These are phyloP conservation scores for Lotus japonicus DNA, from an alignment of 306 rosid species.

Conservation along the genomic window DNA sequence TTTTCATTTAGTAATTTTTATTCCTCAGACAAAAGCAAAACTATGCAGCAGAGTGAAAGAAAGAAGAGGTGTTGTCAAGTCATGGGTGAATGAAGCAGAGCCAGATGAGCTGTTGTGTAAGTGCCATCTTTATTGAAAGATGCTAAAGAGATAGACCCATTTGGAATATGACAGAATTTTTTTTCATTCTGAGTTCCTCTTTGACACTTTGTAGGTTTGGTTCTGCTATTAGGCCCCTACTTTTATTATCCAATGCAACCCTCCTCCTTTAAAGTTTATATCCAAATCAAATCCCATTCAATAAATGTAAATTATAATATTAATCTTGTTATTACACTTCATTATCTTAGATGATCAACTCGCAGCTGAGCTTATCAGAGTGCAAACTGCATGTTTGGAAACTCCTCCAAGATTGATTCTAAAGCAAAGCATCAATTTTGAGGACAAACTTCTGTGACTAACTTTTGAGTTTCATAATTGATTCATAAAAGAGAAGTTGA, in stretches of 20 bases:
- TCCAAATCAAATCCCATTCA: constrained; percentile 23
- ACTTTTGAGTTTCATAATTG: too few species aligned
- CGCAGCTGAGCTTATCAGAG: not conserved
- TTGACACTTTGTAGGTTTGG: constrained; percentile 35
- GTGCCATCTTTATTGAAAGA: constrained; percentile 60
- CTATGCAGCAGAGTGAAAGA: constrained; percentile 28
- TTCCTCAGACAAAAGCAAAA: constrained; percentile 31
- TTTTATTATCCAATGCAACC: not conserved
- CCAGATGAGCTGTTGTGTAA: constrained; percentile 33
- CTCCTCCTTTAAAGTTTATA: constrained; percentile 7
- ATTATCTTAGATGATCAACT: not conserved
- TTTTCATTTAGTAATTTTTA: constrained; percentile 18
- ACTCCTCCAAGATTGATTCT: too few species aligned
- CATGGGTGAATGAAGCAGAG: constrained; percentile 43
- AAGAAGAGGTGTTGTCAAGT: constrained; percentile 53
- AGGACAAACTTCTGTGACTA: too few species aligned
- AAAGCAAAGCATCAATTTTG: too few species aligned
- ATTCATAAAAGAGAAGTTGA: too few species aligned
- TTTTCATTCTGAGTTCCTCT: constrained; percentile 25
- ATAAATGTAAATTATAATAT: not conserved
- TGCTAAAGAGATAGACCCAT: constrained; percentile 47
- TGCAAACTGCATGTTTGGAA: too few species aligned
- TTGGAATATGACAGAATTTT: constrained; percentile 41
- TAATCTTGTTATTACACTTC: not conserved
- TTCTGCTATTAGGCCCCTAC: constrained; percentile 32